Evolutionary conservation across 139 green algal genomes (phyloP).

Genomic region (Pleodorina starrii): DNA sequence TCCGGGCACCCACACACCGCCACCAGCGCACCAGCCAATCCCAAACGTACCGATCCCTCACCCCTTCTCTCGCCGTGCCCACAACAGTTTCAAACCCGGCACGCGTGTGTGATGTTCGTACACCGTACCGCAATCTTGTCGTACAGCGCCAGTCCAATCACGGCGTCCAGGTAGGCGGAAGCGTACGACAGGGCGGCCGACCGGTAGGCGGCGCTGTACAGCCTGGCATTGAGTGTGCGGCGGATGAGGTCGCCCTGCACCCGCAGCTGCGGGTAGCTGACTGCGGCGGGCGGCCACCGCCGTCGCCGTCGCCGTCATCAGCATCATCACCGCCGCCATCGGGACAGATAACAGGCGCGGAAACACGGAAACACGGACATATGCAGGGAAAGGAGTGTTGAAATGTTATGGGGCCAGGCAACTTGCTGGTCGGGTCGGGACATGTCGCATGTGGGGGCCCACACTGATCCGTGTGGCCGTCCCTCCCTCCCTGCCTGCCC

Average conservation of each 20-base stretch:
- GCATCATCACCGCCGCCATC: no score
- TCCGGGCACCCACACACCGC: not conserved
- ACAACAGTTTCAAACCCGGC: not conserved
- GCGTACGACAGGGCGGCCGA: not conserved
- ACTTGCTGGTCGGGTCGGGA: no score
- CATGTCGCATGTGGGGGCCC: no score
- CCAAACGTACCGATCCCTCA: not conserved
- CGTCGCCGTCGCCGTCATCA: no score
- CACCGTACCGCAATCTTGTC: constrained; percentile 22
- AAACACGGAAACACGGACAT: no score
- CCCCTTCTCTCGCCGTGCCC: not conserved
- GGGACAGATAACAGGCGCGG: no score
- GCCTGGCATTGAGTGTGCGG: constrained; percentile 4
- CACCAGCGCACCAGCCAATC: not conserved
- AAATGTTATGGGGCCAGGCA: no score
- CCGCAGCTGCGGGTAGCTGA: not conserved
- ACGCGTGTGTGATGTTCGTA: not conserved
- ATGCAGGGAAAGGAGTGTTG: no score
- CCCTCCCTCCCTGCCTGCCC: no score
- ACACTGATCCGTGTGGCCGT: no score
- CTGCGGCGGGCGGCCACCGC: no score
- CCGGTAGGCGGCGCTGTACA: constrained; percentile 25
- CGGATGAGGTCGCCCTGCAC: not conserved
- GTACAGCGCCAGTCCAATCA: constrained; percentile 46
- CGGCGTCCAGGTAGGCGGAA: constrained; percentile 15